These are phyloP conservation scores for Phytopythium ostracodes DNA, from an alignment of 352 stramenopile species.

Conservation along the genomic window DNA sequence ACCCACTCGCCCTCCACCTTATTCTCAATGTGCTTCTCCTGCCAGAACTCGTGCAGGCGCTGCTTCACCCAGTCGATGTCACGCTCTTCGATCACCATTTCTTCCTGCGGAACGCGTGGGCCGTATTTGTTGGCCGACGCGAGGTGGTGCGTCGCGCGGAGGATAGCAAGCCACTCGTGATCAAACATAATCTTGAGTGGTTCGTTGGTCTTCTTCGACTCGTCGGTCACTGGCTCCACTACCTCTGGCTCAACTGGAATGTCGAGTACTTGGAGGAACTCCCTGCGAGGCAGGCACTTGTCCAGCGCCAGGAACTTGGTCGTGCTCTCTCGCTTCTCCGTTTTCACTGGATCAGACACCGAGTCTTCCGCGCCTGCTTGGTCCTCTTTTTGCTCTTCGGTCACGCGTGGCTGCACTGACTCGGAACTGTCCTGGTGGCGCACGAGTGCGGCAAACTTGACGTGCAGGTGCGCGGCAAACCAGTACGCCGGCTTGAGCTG, in stretches of 20 bases:
- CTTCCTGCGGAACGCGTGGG: conserved; percentile 64
- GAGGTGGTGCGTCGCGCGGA: conserved; percentile 91
- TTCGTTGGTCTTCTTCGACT: conserved; percentile 6
- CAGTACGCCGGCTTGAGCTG: conserved; percentile 92
- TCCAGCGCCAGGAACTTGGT: conserved; percentile 99
- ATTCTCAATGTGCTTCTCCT: conserved; percentile 41
- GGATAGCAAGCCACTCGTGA: conserved; percentile 92
- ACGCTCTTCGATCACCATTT: conserved; percentile 67
- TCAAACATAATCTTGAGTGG: conserved; percentile 89
- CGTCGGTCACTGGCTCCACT: neutral
- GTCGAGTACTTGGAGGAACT: conserved; percentile 95
- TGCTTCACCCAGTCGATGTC: conserved; percentile 78
- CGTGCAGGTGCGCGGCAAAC: conserved; percentile 98
- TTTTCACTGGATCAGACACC: neutral
- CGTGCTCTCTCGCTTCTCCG: conserved; percentile 8
- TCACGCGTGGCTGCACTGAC: neutral
- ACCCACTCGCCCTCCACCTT: conserved; percentile 64
- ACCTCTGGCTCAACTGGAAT: conserved; percentile 22
- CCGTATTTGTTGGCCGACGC: conserved; percentile 58
- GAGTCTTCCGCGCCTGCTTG: neutral
- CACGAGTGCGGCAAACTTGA: conserved; percentile 97
- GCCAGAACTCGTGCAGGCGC: conserved; percentile 40
- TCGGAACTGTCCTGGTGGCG: conserved; percentile 41
- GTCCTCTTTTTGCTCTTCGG: neutral
- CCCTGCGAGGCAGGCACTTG: conserved; percentile 95